Evolutionary conservation across 1,284 basidiomycete genomes (phyloP), one percentile per base, ranked within the genome.

Genomic region (Paramarasmius palmivorus): DNA sequence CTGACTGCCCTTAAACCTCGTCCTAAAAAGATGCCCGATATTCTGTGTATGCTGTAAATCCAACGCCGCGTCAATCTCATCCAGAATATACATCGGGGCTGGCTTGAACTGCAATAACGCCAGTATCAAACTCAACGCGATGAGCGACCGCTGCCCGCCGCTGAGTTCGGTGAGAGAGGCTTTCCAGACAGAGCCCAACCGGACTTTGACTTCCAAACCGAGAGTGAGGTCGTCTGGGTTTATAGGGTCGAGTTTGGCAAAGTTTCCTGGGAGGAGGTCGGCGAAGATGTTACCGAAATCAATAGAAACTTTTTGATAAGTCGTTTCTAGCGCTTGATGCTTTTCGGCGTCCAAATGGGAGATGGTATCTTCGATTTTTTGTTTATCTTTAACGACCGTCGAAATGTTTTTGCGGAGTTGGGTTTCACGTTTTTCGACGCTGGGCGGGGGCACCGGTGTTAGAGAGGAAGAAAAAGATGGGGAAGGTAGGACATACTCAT

Each of bases 41-140:
- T 98, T 93, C 65, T 97, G 90, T 7, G 96, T 98, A 66, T 98
- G 95, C 45, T 93, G 95, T 20, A 98, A 76, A 73, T 99, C 96
- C 41, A 98, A 83, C 4, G 95, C 95, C 0, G 95, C 94, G 71
- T 98, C 95, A 63, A 99, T 97, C 74, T 99, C 97, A 73, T 99
- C 97, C 20, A 99, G 82, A 66, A 99, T 98, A 71, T 99, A 98
- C 93, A 99, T 96, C 0, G 95, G 97, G n/a, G 96, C 95, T 2
- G 96, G 95, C 68, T 98, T 98, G 83, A 98, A 98, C 71, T 98
- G 95, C 34, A 99, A 82, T 37, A 99, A 82, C 0, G 95, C 91
- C 95, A 99, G 96, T 77, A 99, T 98, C 47, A 99, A 81, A 9
- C 94, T 97, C 2, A 99, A 82, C 0, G 96, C 96, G 64, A 99